phyloP scores from a whole-genome alignment of 176 grass and related monocot species.

The Eragrostis curvula region DNA sequence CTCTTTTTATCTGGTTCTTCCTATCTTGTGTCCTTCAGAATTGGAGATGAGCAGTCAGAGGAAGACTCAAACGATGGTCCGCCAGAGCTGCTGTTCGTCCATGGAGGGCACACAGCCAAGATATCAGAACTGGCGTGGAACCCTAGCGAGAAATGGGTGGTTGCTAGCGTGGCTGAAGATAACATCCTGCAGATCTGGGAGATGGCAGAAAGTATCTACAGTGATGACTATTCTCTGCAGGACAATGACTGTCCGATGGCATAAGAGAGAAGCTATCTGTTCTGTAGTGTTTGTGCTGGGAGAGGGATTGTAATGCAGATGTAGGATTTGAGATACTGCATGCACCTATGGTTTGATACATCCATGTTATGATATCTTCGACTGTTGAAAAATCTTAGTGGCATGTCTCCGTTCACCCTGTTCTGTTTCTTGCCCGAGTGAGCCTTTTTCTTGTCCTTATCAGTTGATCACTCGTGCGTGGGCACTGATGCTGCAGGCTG shows the following conservation, averaged over 20 bases:
- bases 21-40: slow-evolving; percentile 46
- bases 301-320: not conserved
- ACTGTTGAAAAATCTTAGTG: not conserved
- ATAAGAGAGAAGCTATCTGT: not conserved
- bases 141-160: slow-evolving; percentile 68
- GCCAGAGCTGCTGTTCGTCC: slow-evolving; percentile 84
- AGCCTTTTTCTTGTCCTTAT: not conserved
- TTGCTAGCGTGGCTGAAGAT: slow-evolving; percentile 84
- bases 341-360: not conserved
- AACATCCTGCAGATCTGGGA: slow-evolving; percentile 94
- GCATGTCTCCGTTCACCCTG: not conserved
- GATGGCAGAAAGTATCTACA: slow-evolving; percentile 90
- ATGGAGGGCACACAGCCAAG: slow-evolving; percentile 83
- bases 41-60: slow-evolving; percentile 89
- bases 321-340: not conserved
- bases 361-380: not conserved
- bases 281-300: not conserved
- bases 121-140: slow-evolving; percentile 95
- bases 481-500: not conserved
- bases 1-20: not conserved
- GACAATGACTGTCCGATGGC: slow-evolving; percentile 15
- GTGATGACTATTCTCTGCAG: slow-evolving; percentile 47
- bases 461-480: not conserved
- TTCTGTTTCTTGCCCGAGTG: not conserved
- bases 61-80: slow-evolving; percentile 87